Percentiles rank a stretch among this genome's conserved stretches.
Evolutionary conservation across 1,139 yeast species (phyloP).

Genomic region (Debaryomyces sp.): DNA sequence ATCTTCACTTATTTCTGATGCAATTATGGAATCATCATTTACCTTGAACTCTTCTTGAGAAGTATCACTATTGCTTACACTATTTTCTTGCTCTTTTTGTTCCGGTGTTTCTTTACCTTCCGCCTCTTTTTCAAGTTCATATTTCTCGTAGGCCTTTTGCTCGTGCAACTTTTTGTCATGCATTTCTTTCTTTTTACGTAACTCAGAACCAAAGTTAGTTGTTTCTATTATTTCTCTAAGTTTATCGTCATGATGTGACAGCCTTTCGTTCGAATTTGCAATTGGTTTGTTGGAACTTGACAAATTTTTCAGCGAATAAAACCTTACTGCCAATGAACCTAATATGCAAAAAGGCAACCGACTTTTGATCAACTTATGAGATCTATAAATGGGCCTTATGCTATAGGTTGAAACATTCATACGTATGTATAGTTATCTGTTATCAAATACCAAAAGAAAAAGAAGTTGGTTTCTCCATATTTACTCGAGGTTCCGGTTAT

Average conservation of each 20-base stretch:
- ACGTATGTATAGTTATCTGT: background rate
- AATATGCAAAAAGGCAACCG: background rate
- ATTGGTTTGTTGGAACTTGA: background rate
- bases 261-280: background rate
- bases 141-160: slow-evolving; percentile 7
- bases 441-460: background rate
- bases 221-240: slow-evolving; percentile 22
- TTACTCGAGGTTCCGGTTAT: background rate
- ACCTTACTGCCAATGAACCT: background rate
- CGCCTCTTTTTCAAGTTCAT: slow-evolving; percentile 2
- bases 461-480: background rate
- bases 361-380: background rate
- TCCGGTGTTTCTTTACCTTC: background rate
- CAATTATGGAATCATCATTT: background rate
- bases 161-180: slow-evolving; percentile 11
- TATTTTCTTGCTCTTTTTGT: background rate
- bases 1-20: slow-evolving; percentile 19
- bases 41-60: background rate
- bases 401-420: slow-evolving; percentile 2
- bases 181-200: slow-evolving; percentile 8
- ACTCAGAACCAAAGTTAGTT: slow-evolving; percentile 24
- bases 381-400: slow-evolving; percentile 1
- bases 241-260: slow-evolving; percentile 1
- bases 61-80: background rate
- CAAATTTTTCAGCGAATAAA: slow-evolving; percentile 1